Base-by-base conservation (phyloP, 1,284 basidiomycete species). In the Pseudozyma pruni region DNA sequence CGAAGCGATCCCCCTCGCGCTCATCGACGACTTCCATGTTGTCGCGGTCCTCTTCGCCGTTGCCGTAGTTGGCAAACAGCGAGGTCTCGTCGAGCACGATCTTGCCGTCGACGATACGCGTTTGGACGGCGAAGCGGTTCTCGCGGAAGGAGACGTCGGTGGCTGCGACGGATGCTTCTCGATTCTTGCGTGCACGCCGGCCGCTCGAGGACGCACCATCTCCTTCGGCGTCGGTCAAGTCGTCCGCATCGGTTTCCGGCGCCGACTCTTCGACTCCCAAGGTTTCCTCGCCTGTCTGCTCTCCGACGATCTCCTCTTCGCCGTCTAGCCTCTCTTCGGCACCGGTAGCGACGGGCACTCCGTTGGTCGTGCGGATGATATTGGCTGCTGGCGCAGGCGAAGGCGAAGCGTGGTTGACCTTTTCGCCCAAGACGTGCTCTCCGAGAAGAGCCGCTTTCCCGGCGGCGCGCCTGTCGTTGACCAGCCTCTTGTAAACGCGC, bases 1-100 rank as follows among this genome's bases (percentile, higher is more conserved):
- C 87, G 74, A 93, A 93, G 27, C 72, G 62, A 41, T 79, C 78
- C 23, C 73, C 68, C 33, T 93, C 91, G 0, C 90, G 90, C 80
- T 94, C 92, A 53, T 92, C 89, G 23, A 94, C 86, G 63, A 91
- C 90, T 4, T 89, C 90, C 80, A 91, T 91, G 50, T 87, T 85
- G 14, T 87, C 85, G 2, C 88, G 89, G 40, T 88, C 88, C 23
- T 72, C 67, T 40, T 75, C 73, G 31, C 68, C 76, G 53, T 75
- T 72, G 40, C 67, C 72, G 48, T 69, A 72, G 57, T 82, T 79
- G 52, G 81, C 79, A 38, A 75, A 78, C 17, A 83, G 67, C 14
- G 77, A 76, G n/a, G 73, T 66, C 32, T 84, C 82, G 54, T 83
- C 83, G 27, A 83, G 50, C n/a, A 83, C 80, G 45, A 83, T 79